Evolutionary conservation across 2,329 filamentous ascomycete genomes (phyloP).

Genomic region (Aspergillus sp.): DNA sequence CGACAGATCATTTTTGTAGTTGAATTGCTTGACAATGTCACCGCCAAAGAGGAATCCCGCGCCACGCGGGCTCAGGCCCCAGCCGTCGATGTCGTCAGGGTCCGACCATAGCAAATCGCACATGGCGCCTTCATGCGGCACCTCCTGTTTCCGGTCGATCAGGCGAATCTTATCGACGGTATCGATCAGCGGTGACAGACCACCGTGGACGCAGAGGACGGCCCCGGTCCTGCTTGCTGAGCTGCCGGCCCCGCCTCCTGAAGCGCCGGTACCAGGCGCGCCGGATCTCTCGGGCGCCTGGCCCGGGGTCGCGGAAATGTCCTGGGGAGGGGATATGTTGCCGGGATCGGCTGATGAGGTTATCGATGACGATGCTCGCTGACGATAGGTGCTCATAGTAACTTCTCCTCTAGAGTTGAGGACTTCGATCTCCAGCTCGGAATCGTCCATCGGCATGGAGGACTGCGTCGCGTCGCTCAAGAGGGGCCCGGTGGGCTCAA

Average conservation of each 20-base stretch:
- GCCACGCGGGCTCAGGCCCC: conserved; percentile 89
- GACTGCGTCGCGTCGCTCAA: conserved; percentile 47
- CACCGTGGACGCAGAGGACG: conserved; percentile 93
- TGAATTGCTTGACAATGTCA: conserved; percentile 95
- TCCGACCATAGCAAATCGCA: conserved; percentile 98
- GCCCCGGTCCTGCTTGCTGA: conserved; percentile 65
- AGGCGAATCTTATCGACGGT: conserved; percentile 93
- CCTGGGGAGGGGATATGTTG: conserved; percentile 39
- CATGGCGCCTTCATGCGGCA: conserved; percentile 98
- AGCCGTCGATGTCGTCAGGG: conserved; percentile 91
- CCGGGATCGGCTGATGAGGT: conserved; percentile 35
- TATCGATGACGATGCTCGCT: conserved; percentile 31
- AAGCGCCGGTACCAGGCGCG: conserved; percentile 76
- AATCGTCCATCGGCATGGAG: conserved; percentile 56
- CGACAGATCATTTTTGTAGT: conserved; percentile 87
- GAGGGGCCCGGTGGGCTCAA: conserved; percentile 58
- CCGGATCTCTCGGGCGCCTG: conserved; percentile 58
- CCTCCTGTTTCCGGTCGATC: conserved; percentile 95
- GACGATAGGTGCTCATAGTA: conserved; percentile 56
- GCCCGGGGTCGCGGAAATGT: conserved; percentile 43
- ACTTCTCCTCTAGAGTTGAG: conserved; percentile 80
- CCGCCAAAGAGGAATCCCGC: conserved; percentile 94
- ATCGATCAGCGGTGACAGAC: conserved; percentile 86
- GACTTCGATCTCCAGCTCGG: conserved; percentile 89
- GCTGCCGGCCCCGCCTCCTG: conserved; percentile 62